Evolutionary conservation across 2,329 filamentous ascomycete species (phyloP).

Genomic region (Ceratocystis papillata): DNA sequence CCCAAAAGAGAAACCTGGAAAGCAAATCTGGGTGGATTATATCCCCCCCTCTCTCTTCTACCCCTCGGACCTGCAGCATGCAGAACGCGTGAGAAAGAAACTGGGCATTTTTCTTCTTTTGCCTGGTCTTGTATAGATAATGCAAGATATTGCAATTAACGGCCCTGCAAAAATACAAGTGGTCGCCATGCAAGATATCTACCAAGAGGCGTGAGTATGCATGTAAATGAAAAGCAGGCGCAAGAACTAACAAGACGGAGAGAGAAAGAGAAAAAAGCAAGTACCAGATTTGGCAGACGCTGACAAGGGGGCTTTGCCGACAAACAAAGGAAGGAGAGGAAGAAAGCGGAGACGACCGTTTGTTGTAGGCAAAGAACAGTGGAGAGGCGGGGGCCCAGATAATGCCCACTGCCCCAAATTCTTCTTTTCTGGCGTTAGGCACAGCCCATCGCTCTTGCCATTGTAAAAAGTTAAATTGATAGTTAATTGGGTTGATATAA

Average conservation of each 20-base stretch:
- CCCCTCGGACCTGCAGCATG: no score
- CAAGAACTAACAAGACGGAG: neutral
- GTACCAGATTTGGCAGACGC: neutral
- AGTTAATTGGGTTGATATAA: neutral
- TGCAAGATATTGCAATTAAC: no score
- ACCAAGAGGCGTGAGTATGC: neutral
- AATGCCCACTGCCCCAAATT: neutral
- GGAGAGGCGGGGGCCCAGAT: neutral
- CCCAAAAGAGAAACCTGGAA: no score
- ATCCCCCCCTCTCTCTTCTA: no score
- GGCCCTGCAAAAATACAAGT: no score
- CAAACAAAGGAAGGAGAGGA: neutral
- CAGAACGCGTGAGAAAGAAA: no score
- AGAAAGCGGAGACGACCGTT: slow-evolving; percentile 9
- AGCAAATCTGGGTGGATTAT: no score
- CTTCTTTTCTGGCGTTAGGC: neutral
- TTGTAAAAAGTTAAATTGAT: neutral
- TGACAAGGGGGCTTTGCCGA: neutral
- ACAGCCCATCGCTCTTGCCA: neutral
- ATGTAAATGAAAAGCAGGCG: neutral
- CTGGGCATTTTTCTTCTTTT: no score
- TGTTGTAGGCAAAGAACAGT: neutral
- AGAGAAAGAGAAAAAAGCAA: neutral
- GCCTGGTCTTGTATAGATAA: no score
- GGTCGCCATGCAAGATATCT: no score